Evolutionary conservation across 2,329 filamentous ascomycete species (phyloP).

Genomic region (Fusarium sp.): DNA sequence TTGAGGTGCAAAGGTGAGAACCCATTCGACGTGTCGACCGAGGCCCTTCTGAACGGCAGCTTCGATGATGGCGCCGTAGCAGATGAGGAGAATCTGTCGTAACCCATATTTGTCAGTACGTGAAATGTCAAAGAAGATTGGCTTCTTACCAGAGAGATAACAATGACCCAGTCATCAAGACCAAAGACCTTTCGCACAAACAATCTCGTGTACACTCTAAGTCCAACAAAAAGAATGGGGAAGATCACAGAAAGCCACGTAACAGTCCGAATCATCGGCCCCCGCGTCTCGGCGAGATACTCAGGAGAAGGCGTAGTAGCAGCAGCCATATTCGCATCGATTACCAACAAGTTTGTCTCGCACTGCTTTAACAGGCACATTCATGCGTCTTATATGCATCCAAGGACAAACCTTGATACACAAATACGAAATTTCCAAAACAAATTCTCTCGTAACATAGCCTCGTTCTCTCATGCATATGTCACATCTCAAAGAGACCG

Average conservation of each 20-base stretch:
- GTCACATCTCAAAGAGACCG: neutral
- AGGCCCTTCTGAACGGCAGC: conserved; percentile 13
- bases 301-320: conserved; percentile 5
- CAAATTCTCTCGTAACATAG: neutral
- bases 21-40: conserved; percentile 23
- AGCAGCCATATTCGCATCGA: neutral
- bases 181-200: conserved; percentile 30
- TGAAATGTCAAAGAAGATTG: rapidly evolving
- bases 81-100: conserved; percentile 16
- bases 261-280: conserved; percentile 14
- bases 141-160: conserved; percentile 5
- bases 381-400: conserved; percentile 3
- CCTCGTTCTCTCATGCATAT: neutral
- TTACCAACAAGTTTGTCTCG: neutral
- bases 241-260: conserved; percentile 23
- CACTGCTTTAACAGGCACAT: neutral
- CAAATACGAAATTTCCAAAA: neutral
- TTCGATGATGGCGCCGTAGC: conserved; percentile 26
- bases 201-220: conserved; percentile 12
- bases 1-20: neutral
- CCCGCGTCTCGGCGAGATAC: conserved; percentile 15
- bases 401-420: neutral
- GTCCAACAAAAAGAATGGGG: conserved; percentile 7
- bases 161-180: conserved; percentile 26
- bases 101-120: neutral